Evolutionary conservation across 306 rosid genomes (phyloP).

Genomic region (Inga leiocalycina): DNA sequence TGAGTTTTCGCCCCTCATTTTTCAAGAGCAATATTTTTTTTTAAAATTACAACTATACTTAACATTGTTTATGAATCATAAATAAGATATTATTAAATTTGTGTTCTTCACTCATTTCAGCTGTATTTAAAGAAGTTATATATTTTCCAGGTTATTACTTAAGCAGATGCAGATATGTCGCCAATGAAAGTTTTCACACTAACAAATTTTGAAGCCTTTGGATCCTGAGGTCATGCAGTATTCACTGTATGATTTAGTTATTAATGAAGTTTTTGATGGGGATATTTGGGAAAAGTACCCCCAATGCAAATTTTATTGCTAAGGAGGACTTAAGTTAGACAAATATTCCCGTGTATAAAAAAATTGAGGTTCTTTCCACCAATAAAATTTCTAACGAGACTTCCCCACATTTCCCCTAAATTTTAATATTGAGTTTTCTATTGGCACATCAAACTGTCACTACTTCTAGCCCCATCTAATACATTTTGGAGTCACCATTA

Average conservation of each 20-base stretch:
- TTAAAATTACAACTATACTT: background rate
- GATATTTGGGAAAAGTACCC: too few species aligned
- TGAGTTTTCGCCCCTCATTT: background rate
- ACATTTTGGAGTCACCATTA: background rate
- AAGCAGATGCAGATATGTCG: background rate
- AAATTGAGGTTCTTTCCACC: too few species aligned
- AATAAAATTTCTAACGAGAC: too few species aligned
- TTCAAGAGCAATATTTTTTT: background rate
- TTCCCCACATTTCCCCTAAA: too few species aligned
- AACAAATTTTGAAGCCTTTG: too few species aligned
- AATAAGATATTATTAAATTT: background rate
- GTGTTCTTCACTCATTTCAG: background rate
- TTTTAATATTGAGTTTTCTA: background rate
- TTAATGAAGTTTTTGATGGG: too few species aligned
- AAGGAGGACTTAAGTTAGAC: too few species aligned
- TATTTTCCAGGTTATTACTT: background rate
- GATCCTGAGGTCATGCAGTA: too few species aligned
- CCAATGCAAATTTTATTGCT: too few species aligned
- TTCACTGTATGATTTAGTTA: too few species aligned
- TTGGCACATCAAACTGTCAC: background rate
- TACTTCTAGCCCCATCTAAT: background rate
- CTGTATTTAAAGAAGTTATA: background rate
- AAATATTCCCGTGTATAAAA: too few species aligned
- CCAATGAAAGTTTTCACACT: too few species aligned
- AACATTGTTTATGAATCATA: background rate